phyloP scores from a whole-genome alignment of 1,139 yeast genomes.

The Pichia sp. region DNA sequence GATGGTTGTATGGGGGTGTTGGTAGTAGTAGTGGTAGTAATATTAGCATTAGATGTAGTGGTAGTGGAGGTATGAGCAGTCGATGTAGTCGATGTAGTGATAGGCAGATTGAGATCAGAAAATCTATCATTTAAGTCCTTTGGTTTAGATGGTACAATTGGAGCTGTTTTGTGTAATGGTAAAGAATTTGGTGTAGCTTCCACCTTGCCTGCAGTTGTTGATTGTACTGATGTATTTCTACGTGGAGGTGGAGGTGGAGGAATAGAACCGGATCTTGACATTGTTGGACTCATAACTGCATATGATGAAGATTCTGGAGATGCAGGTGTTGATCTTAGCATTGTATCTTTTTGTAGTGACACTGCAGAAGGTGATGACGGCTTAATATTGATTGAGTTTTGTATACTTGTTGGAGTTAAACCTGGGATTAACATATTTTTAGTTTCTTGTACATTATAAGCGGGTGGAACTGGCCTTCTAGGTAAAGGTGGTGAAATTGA shows the following conservation, averaged over 20 bases:
- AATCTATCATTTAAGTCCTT: constrained; percentile 15
- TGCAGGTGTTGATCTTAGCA: constrained; percentile 3
- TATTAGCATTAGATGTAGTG: too few relatives aligned
- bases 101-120: neutral
- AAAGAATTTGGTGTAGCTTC: neutral
- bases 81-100: too few relatives aligned
- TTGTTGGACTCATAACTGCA: constrained; percentile 28
- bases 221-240: constrained; percentile 4
- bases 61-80: too few relatives aligned
- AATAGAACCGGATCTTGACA: constrained; percentile 23
- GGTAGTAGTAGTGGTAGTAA: too few relatives aligned
- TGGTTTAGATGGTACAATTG: constrained; percentile 29
- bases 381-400: constrained; percentile 10
- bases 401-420: constrained; percentile 14
- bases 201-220: constrained; percentile 3
- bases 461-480: constrained; percentile 23
- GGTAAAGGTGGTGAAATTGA: constrained; percentile 17
- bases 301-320: constrained; percentile 11
- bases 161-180: constrained; percentile 19
- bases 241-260: constrained; percentile 29
- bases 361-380: constrained; percentile 8
- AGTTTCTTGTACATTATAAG: constrained; percentile 20
- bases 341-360: neutral
- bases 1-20: constrained; percentile 1
- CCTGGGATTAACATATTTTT: constrained; percentile 22